phyloP scores from a whole-genome alignment of 2,329 filamentous ascomycete species.

The Clonostachys byssicola region DNA sequence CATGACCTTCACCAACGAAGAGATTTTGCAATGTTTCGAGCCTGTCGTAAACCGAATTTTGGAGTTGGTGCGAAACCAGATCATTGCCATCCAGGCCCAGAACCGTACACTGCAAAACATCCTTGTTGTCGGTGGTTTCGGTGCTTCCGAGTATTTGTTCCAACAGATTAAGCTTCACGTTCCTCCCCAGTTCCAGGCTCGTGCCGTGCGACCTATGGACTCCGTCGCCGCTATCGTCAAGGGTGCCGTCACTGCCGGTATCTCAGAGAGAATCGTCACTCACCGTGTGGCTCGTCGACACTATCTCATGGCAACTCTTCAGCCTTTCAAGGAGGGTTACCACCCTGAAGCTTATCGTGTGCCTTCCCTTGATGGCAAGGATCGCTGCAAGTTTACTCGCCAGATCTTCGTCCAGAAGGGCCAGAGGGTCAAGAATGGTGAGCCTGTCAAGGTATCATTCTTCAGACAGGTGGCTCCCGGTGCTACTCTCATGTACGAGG shows the following conservation, averaged over 20 bases:
- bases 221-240: conserved; percentile 98
- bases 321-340: conserved; percentile 98
- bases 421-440: conserved; percentile 97
- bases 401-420: conserved; percentile 99
- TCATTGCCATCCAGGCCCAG: conserved; percentile 97
- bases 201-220: conserved; percentile 98
- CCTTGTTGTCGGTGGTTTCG: conserved; percentile 94
- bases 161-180: conserved; percentile 99
- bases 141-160: conserved; percentile 97
- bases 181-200: conserved; percentile 95
- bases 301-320: conserved; percentile 98
- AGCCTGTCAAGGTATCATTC: conserved; percentile 97
- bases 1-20: conserved; percentile 99
- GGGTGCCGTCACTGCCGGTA: conserved; percentile 94
- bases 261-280: conserved; percentile 93
- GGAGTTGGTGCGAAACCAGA: conserved; percentile 94
- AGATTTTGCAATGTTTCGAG: conserved; percentile 98
- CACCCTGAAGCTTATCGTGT: conserved; percentile 98
- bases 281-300: conserved; percentile 95
- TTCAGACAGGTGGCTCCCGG: conserved; percentile 97
- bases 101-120: conserved; percentile 94
- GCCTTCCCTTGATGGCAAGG: conserved; percentile 92
- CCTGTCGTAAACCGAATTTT: conserved; percentile 96
- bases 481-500: conserved; percentile 98
- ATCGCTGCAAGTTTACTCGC: conserved; percentile 96